Evolutionary conservation across 2,329 filamentous ascomycete species (phyloP).

Genomic region (Gremmenia infestans): DNA sequence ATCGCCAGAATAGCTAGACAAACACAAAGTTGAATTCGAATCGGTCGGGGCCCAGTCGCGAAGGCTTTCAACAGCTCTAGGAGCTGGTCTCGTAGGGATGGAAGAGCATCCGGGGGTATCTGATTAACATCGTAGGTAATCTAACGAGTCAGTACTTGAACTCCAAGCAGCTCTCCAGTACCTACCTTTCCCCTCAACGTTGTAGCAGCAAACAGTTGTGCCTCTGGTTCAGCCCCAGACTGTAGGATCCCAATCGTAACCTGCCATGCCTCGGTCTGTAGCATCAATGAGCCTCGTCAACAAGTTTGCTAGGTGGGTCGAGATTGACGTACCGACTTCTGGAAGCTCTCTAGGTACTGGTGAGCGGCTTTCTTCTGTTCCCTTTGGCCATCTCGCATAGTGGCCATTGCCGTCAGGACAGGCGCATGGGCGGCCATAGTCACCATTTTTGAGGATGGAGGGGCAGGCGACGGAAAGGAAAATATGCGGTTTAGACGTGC

Average conservation of each 20-base stretch:
- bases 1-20: conserved; percentile 93
- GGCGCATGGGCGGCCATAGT: conserved; percentile 52
- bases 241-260: conserved; percentile 83
- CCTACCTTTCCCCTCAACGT: conserved; percentile 95
- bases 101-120: conserved; percentile 69
- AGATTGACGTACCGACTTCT: conserved; percentile 74
- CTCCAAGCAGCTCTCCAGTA: conserved; percentile 16
- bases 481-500: background rate
- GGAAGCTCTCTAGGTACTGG: conserved; percentile 86
- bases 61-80: conserved; percentile 76
- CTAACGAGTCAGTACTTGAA: conserved; percentile 43
- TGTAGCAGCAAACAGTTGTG: conserved; percentile 91
- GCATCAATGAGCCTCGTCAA: conserved; percentile 19
- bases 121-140: conserved; percentile 96
- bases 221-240: conserved; percentile 73
- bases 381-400: conserved; percentile 82
- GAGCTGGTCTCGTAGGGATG: conserved; percentile 76
- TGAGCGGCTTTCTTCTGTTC: conserved; percentile 85
- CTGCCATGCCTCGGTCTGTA: conserved; percentile 82
- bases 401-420: conserved; percentile 81
- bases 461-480: conserved; percentile 16
- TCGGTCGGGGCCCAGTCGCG: conserved; percentile 74
- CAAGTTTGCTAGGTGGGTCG: background rate
- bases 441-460: conserved; percentile 27
- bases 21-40: conserved; percentile 88